These are phyloP conservation scores for Lachnellula subtilissima DNA, from an alignment of 2,329 filamentous ascomycete genomes.

Conservation along the genomic window DNA sequence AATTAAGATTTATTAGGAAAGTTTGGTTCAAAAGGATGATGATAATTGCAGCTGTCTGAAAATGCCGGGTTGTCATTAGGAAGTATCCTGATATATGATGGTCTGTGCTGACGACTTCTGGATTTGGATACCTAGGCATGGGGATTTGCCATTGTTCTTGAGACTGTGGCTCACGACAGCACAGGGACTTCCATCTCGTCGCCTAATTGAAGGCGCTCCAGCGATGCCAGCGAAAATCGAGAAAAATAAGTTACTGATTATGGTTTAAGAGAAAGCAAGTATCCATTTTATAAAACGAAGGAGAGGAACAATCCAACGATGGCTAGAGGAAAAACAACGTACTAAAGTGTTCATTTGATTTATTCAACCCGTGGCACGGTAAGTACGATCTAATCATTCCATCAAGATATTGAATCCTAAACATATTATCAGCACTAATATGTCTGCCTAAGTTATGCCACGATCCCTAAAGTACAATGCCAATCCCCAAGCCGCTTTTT, in stretches of 20 bases:
- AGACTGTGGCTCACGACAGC: constrained; percentile 12
- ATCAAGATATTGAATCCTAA: not conserved
- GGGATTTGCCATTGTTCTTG: not conserved
- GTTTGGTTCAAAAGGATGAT: constrained; percentile 22
- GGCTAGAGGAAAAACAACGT: not conserved
- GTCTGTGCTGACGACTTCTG: constrained; percentile 21
- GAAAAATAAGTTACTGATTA: not conserved
- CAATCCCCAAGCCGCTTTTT: not conserved
- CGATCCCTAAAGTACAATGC: not conserved
- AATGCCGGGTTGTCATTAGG: constrained; percentile 16
- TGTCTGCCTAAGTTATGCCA: not conserved
- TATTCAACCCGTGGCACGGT: not conserved
- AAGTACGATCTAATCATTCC: not conserved
- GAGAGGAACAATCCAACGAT: not conserved
- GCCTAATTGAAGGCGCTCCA: not conserved
- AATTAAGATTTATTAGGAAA: constrained; percentile 22
- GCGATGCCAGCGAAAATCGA: not conserved
- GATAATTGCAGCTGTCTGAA: constrained; percentile 24
- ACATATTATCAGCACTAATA: not conserved
- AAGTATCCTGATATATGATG: constrained; percentile 25
- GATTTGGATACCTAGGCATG: constrained; percentile 21
- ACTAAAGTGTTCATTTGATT: not conserved
- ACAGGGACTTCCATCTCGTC: constrained; percentile 3
- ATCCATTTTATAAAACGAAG: not conserved
- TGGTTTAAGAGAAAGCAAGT: not conserved